Evolutionary conservation across 768 basidiomycete genomes (phyloP), one percentile per base, ranked within the genome.

Genomic region (Tephrocybe sp.): DNA sequence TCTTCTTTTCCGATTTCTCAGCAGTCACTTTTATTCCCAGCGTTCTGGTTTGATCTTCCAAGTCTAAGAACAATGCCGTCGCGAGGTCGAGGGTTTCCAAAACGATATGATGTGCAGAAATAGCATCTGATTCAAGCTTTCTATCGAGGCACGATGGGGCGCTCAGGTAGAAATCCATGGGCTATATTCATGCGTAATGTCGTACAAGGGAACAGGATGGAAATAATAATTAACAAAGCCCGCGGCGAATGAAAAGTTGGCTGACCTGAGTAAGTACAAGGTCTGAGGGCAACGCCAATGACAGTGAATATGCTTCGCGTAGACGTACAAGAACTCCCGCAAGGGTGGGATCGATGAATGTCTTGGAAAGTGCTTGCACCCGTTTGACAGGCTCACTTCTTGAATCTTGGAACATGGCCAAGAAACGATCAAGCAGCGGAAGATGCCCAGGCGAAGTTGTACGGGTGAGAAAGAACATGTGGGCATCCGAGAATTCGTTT

Each of bases 161-260:
- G 57, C 67, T 73, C 68, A 79, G 64, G 58, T 73, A 74, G 61
- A 79, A 73, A 65, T 77, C 73, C 69, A 79, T 68, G 40, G 79
- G 76, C 82, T 84, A 66, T 62, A 67, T 57, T 59, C 44, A 60
- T 49, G 38, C 50, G 36, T 49, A 45, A 44, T 49, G 33, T 41
- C 17, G 40, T 58, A 58, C 55, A 58, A 54, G 58, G 37, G 55
- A 53, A 50, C 41, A 48, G 26, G 51, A 59, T 50, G 46, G 48
- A 33, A 11, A 52, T 50, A 59, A 56, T 36, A 55, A 62, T 59
- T 54, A 62, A 62, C 60, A 55, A 49, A 34, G 49, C 39, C 57
- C 51, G 57, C 46, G 54, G 51, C 36, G 49, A 52, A 53, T 41
- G 40, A 54, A 52, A 53, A 53, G 56, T 55, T 53, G 54, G 62